phyloP scores from a whole-genome alignment of 495 filamentous ascomycete species.

The Penicillium pancosmium region DNA sequence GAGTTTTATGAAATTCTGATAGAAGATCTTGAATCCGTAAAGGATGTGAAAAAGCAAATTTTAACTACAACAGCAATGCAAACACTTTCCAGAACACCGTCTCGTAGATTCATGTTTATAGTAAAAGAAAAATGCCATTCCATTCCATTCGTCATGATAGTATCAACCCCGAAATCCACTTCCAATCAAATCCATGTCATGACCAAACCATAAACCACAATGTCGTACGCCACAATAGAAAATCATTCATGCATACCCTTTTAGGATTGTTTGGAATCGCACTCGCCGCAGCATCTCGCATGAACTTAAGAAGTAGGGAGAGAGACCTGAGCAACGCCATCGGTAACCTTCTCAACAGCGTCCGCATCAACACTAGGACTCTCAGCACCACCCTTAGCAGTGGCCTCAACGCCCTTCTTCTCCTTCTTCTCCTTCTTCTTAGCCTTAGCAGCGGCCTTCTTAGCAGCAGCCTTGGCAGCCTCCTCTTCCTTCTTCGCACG shows the following conservation, averaged over 20 bases:
- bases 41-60: constrained; percentile 1
- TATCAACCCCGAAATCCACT: not conserved
- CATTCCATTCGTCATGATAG: not conserved
- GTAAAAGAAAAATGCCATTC: constrained; percentile 9
- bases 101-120: constrained; percentile 21
- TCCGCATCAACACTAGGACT: constrained; percentile 29
- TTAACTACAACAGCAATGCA: constrained; percentile 15
- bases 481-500: constrained; percentile 66
- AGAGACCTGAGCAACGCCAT: constrained; percentile 46
- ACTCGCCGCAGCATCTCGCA: too few species aligned
- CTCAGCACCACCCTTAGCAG: constrained; percentile 41
- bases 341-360: constrained; percentile 42
- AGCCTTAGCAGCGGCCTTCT: constrained; percentile 59
- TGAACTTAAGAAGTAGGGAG: constrained; percentile 43
- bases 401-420: constrained; percentile 42
- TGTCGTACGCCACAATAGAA: not conserved
- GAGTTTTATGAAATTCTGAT: not conserved
- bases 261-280: not conserved
- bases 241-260: not conserved
- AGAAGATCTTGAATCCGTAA: not conserved
- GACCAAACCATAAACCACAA: constrained; percentile 1
- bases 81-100: constrained; percentile 18
- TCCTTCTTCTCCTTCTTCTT: constrained; percentile 63
- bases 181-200: not conserved
- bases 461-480: constrained; percentile 56